Evolutionary conservation across 805 yeast species (phyloP), one percentile per base, ranked within the genome.

Genomic region (Ogataea allantospora): DNA sequence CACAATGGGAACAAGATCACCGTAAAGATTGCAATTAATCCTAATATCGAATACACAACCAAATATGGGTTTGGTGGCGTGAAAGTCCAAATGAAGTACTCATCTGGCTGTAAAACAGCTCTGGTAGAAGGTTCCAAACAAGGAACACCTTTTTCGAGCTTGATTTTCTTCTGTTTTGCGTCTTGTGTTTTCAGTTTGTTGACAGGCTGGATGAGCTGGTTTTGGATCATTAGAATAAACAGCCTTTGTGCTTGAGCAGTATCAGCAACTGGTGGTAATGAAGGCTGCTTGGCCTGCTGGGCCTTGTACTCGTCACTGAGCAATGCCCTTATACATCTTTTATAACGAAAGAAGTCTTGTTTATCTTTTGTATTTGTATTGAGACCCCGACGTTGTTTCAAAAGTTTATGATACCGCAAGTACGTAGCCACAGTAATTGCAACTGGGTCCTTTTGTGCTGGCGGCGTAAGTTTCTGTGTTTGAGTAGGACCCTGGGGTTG

Each of bases 1-100:
- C 99, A 93, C 54, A 93, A 72, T 46, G 98, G 99, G 80, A 88
- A 93, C 54, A 84, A 67, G 23, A 85, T 78, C 20, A 82, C 58
- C 2, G 77, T 69, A 49, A 83, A 77, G 4, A 83, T 71, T 15
- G 76, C 82, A 6, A 74, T 76, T 14, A 91, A 63, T 18, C 83
- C 80, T 47, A 84, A 70, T 3, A 80, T 72, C 6, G 86, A 82
- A 51, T 79, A 79, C 23, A 77, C 44, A 17, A 76, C 67, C 42
- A 84, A 76, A 47, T 60, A 75, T 33, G 88, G 82, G 51, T 78
- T 83, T 18, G 84, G 79, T 33, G 84, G 83, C 42, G 75, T 77
- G 65, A 79, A 88, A 37, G 77, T 70, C 98, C 98, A 93, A 30
- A 80, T 78, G 55, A 77, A 87, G 63, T 93, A 93, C 42, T 76